These are phyloP conservation scores for Coemansia sp. DNA, from an alignment of 192 early-diverging fungal genomes.

Conservation along the genomic window DNA sequence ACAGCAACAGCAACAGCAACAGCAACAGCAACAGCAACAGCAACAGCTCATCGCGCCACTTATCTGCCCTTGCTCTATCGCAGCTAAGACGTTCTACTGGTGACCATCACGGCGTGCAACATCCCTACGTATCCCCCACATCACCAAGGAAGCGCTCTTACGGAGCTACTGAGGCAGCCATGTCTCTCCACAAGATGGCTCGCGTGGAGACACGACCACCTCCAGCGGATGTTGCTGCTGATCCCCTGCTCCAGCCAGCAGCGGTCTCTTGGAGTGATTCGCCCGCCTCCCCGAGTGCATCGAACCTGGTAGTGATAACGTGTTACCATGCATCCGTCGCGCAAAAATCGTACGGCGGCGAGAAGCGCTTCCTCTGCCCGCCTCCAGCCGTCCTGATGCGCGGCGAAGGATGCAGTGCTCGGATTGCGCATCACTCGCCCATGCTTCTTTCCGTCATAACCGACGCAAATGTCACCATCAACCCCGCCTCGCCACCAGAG, in stretches of 20 bases:
- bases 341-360: conserved; percentile 92
- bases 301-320: conserved; percentile 68
- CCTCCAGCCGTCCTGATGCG: conserved; percentile 70
- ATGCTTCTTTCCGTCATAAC: conserved; percentile 63
- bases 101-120: not conserved
- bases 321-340: conserved; percentile 80
- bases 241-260: not conserved
- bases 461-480: conserved; percentile 49
- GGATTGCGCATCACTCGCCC: conserved; percentile 55
- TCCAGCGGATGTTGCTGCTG: not conserved
- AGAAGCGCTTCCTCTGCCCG: conserved; percentile 82
- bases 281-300: not conserved
- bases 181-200: conserved; percentile 30
- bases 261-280: not conserved
- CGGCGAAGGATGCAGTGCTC: conserved; percentile 42
- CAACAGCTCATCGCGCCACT: not conserved
- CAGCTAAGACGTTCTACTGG: not conserved
- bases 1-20: not conserved
- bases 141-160: conserved; percentile 24
- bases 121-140: not conserved
- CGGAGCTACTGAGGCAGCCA: conserved; percentile 11
- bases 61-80: conserved; percentile 5
- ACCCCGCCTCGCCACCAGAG: conserved; percentile 25
- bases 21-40: no score
- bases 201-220: conserved; percentile 11